phyloP scores from a whole-genome alignment of 139 green algal genomes.

The Zygnema cylindricum region DNA sequence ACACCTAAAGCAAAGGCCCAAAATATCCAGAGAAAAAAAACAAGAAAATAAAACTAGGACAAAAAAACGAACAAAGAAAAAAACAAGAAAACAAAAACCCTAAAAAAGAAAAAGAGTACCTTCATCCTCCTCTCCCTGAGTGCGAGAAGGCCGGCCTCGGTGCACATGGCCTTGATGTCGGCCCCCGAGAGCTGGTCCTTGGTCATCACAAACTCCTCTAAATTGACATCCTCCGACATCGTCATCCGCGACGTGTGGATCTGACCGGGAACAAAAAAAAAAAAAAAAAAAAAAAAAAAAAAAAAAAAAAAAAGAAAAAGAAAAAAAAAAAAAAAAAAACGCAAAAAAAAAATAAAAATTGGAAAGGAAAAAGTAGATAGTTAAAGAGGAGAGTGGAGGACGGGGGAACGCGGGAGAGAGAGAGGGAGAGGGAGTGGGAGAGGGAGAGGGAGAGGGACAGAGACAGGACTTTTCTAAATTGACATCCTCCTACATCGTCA shows the following conservation, averaged over 20 bases:
- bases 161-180: conserved; percentile 99
- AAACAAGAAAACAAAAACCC: neutral
- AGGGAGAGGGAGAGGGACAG: too few relatives aligned
- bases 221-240: conserved; percentile 91
- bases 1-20: too few relatives aligned
- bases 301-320: too few relatives aligned
- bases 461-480: conserved; percentile 99
- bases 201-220: conserved; percentile 94
- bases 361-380: too few relatives aligned
- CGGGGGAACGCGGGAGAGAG: too few relatives aligned
- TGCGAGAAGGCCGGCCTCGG: conserved; percentile 96
- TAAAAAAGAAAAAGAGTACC: too few relatives aligned
- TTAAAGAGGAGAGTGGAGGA: too few relatives aligned
- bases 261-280: conserved; percentile 28
- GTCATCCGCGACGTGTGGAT: conserved; percentile 87
- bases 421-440: too few relatives aligned
- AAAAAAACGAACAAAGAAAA: neutral
- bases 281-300: conserved; percentile 45
- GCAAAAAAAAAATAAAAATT: too few relatives aligned
- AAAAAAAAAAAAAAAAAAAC: too few relatives aligned
- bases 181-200: conserved; percentile 96
- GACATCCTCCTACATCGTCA: conserved; percentile 94
- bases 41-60: neutral
- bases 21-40: too few relatives aligned
- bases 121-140: conserved; percentile 95